Evolutionary conservation across 768 basidiomycete genomes (phyloP), one percentile per base, ranked within the genome.

Genomic region (Suillus subaureus): DNA sequence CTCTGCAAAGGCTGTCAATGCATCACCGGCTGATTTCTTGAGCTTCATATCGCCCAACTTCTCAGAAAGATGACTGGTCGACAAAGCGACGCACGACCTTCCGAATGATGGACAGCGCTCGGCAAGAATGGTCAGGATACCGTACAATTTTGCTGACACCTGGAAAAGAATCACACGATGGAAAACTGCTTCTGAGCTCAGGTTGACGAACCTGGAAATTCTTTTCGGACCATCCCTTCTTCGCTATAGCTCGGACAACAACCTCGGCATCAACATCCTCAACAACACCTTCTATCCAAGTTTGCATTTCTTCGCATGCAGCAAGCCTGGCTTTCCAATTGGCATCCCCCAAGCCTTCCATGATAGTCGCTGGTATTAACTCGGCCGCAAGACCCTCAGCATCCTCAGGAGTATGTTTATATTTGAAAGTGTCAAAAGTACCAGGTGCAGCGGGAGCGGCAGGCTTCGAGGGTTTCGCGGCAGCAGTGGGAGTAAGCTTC

Each of bases 181-280:
- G 54, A 16, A 42, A 39, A 60, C 16, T 16, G 33, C 61, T 28
- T 40, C 21, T 26, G 3, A 62, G 13, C 31, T 11, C 61, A 37
- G 63, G 35, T 26, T 6, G 28, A 72, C 78, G 64, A 66, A 92
- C 96, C 81, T 99, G 97, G 70, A 99, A 99, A 72, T 99, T 99
- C 83, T 97, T 99, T 80, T 99, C 97, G n/a, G 84, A 86, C 96
- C 95, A 98, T 3, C 96, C 95, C 68, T 93, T 94, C 82, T 97
- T 99, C 4, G 87, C 89, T 66, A 99, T 78, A 69, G 92, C 89
- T 31, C 97, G 85, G 23, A 98, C 87, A 43, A 99, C 72, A 6
- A 99, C 87, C 77, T 99, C 97, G 15, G 91, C 88, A 69, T 99
- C 97, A 1, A 93, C 78, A 0, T 83, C 81, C 40, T 85, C 82